Evolutionary conservation across 1,284 basidiomycete species (phyloP).

Genomic region (Microstroma glucosiphilum): DNA sequence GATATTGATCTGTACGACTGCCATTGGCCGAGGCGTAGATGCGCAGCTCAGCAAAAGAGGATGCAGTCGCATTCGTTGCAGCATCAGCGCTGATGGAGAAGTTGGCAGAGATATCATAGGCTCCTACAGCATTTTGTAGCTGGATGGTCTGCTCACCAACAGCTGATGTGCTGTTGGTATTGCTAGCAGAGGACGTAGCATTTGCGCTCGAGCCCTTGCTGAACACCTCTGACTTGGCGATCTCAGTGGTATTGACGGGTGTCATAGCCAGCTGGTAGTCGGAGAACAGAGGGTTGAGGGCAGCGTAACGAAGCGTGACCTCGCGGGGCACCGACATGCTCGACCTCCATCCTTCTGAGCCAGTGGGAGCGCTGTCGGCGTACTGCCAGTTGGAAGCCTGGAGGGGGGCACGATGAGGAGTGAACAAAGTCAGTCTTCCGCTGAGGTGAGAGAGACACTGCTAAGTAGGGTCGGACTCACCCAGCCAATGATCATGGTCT

Average conservation of each 20-base stretch:
- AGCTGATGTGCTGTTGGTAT: slow-evolving; percentile 14
- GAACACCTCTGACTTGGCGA: slow-evolving; percentile 11
- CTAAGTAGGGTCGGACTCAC: too few relatives aligned
- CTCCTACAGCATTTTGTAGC: slow-evolving; percentile 35
- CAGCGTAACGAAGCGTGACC: slow-evolving; percentile 43
- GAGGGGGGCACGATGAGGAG: too few relatives aligned
- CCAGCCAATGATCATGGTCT: slow-evolving; percentile 51
- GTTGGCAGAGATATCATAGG: slow-evolving; percentile 48
- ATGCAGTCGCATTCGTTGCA: slow-evolving; percentile 7
- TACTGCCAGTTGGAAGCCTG: slow-evolving; percentile 53
- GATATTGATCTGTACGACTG: slow-evolving; percentile 21
- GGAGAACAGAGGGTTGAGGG: slow-evolving; percentile 31
- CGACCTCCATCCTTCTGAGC: slow-evolving; percentile 45
- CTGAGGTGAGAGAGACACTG: too few relatives aligned
- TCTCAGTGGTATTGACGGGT: slow-evolving; percentile 3
- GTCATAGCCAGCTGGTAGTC: slow-evolving; percentile 43
- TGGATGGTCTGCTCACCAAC: slow-evolving; percentile 23
- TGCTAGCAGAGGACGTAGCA: slow-evolving; percentile 18
- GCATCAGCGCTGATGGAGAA: slow-evolving; percentile 26
- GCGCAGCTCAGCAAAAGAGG: slow-evolving; percentile 23
- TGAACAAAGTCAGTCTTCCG: too few relatives aligned
- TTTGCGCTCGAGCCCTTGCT: neutral
- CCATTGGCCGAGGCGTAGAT: slow-evolving; percentile 19
- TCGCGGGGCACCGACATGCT: slow-evolving; percentile 48
- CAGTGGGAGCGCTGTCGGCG: slow-evolving; percentile 51